Base-by-base conservation (phyloP, 2,329 filamentous ascomycete species). In the Fusarium palustre region DNA sequence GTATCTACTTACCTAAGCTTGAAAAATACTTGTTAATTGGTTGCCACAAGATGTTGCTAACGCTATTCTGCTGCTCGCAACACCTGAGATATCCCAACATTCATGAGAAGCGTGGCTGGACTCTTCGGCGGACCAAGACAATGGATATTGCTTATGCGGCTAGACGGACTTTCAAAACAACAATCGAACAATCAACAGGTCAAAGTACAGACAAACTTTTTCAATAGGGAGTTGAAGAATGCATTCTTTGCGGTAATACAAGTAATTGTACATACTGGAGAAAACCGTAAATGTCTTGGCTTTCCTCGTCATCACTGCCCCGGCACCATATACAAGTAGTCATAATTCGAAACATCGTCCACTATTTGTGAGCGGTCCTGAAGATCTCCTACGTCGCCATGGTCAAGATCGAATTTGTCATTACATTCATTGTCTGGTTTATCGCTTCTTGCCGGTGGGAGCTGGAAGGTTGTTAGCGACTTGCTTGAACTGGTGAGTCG, bases 381-480 rank as follows among this genome's bases (percentile, higher is more conserved):
- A 38, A 16, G 22, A 11, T 30, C 18, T 16, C 49, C 36, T 31
- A 50, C 31, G 38, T 57, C 38, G 43, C 41, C 41, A 46, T 57
- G 45, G 36, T 58, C 28, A 22, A 24, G 28, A 49, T 60, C 53
- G 41, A 68, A 59, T 45, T 49, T 57, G 45, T 62, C 64, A 55
- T 75, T 67, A 69, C 73, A 36, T 41, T 39, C 46, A 18, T 59
- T 42, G 38, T 39, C 49, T 36, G 41, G 18, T 25, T 73, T 74
- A 78, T 75, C 76, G 76, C 66, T 71, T 79, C 71, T 72, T 79
- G 64, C 73, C 73, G 7, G 71, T 58, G 25, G 75, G 69, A 61
- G 71, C 78, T 79, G 49, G 18, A 47, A 15, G 48, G 11, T 31
- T 24, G 61, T 75, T 57, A 74, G 60, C 33, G 39, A 42, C 54